Base-by-base conservation (phyloP, 2,329 filamentous ascomycete species). In the Ramularia collo-cygni region DNA sequence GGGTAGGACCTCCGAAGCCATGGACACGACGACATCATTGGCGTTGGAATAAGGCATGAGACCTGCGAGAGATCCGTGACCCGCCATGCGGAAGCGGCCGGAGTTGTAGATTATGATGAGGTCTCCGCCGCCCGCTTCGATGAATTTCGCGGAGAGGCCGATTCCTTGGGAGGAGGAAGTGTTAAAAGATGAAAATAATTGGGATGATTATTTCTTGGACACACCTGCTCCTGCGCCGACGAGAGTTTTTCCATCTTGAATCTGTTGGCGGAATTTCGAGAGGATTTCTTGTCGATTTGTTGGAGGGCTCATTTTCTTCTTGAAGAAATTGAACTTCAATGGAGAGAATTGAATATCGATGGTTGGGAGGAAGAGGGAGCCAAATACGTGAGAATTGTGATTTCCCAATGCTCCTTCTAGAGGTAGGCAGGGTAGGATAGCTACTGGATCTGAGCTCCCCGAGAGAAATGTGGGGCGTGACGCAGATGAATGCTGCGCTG, bases 41-140 rank as follows among this genome's bases (percentile, higher is more conserved):
- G 81, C 80, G 54, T 84, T 80, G 3, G 77, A 76, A 55, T 82
- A 85, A 0, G 81, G 79, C 78, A 84, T 82, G 35, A 84, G 61
- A 0, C 81, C 81, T 0, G 81, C 80, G 8, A 85, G 61, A 1
- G 79, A 83, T 0, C 81, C 81, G 29, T 77, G 68, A 0, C 82
- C 81, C 0, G 80, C 81, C 82, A 86, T 85, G 8, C 81, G 76
- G 57, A 81, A 85, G 3, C 81, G 73, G 0, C 81, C 81, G 27
- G 76, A 80, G 60, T 85, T 85, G 67, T 85, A 85, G 51, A 85
- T 73, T 46, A 84, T 77, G 54, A 85, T 83, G 29, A 85, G 64
- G 52, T 85, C 80, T 10, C 74, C 77, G 44, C 80, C 79, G 27
- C 81, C 81, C 32, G 71, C 70, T 59, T 85, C 81, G 48, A 83